These are phyloP conservation scores for Linaria vulgaris DNA, from an alignment of 257 asterid genomes.

Conservation along the genomic window DNA sequence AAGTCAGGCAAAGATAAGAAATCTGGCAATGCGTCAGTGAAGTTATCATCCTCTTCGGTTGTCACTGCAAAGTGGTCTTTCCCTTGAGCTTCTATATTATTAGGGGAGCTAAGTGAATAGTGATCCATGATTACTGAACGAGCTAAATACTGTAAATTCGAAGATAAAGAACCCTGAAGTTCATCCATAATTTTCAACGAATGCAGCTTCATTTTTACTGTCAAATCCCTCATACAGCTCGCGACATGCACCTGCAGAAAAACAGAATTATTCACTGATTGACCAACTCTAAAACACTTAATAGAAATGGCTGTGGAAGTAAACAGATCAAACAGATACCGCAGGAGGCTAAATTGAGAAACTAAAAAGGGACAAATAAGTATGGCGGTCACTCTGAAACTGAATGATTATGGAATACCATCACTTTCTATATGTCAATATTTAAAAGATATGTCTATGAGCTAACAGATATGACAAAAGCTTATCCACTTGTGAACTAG, in stretches of 20 bases:
- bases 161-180: conserved; percentile 70
- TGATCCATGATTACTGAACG: conserved; percentile 70
- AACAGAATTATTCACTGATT: conserved; percentile 20
- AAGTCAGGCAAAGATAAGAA: conserved; percentile 67
- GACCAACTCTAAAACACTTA: conserved; percentile 23
- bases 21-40: conserved; percentile 88
- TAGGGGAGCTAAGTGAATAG: conserved; percentile 40
- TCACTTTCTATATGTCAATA: conserved; percentile 15
- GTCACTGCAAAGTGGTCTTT: conserved; percentile 38
- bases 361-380: too few relatives aligned
- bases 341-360: background rate
- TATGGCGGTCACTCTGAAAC: background rate
- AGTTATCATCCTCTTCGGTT: conserved; percentile 80
- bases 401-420: background rate
- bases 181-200: conserved; percentile 89
- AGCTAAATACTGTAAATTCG: conserved; percentile 72
- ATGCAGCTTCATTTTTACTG: conserved; percentile 84
- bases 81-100: conserved; percentile 43
- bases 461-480: conserved; percentile 20
- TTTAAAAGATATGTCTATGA: conserved; percentile 4
- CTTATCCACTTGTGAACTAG: conserved; percentile 5
- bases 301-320: conserved; percentile 2
- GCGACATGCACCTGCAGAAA: conserved; percentile 77
- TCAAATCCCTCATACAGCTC: conserved; percentile 64
- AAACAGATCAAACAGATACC: background rate